These are phyloP conservation scores for Elsinoe necatrix DNA, from an alignment of 2,329 filamentous ascomycete species.

Conservation along the genomic window DNA sequence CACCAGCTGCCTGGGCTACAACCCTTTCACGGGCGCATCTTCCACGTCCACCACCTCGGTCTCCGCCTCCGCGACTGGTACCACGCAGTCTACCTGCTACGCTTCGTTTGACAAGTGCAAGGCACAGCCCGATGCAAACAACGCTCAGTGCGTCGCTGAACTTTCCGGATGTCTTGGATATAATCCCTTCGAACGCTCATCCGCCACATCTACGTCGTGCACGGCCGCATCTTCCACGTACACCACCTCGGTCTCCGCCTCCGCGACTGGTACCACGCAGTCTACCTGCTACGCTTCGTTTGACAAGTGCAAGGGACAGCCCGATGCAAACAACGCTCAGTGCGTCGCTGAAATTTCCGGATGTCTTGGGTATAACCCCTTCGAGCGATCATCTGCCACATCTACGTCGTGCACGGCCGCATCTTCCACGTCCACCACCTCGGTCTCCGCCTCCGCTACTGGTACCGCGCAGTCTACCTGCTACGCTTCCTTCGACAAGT, in stretches of 20 bases:
- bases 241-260: not conserved
- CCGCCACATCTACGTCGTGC: not conserved
- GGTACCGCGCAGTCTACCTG: not conserved
- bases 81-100: not conserved
- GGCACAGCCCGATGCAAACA: slow-evolving; percentile 14
- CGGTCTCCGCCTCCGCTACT: not conserved
- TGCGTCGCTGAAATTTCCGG: slow-evolving; percentile 5
- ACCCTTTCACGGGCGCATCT: slow-evolving; percentile 15
- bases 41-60: not conserved
- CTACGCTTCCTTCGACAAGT: not conserved
- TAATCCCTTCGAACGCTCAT: slow-evolving; percentile 1
- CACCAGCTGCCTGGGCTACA: slow-evolving; percentile 16
- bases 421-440: not conserved
- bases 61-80: not conserved
- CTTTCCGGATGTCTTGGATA: slow-evolving; percentile 14
- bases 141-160: slow-evolving; percentile 7
- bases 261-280: not conserved
- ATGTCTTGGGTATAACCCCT: slow-evolving; percentile 15
- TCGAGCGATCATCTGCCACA: not conserved
- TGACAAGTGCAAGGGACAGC: not conserved
- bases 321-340: slow-evolving; percentile 15
- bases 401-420: not conserved
- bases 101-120: not conserved
- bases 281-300: not conserved
- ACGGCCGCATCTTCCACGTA: not conserved